A percentile compares a stretch with the other conserved stretches of the same genome.
These are phyloP conservation scores for Penicillium sp. DNA, from an alignment of 2,329 filamentous ascomycete species.

Conservation along the genomic window DNA sequence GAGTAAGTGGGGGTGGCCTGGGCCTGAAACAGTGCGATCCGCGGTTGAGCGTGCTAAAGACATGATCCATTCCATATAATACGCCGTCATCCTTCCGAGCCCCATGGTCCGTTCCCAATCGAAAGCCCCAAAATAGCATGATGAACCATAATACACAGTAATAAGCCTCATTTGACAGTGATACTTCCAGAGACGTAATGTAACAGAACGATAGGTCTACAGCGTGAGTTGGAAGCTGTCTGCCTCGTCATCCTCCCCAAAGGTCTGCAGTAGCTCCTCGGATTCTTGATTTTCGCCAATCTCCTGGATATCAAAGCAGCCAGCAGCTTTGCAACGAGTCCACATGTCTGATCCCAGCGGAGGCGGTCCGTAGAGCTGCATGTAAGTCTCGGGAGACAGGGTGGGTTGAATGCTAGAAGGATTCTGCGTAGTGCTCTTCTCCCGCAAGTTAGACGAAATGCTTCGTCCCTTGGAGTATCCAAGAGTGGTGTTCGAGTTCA, in stretches of 20 bases:
- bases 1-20: slow-evolving; percentile 19
- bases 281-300: slow-evolving; percentile 22
- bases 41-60: slow-evolving; percentile 19
- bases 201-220: slow-evolving; percentile 17
- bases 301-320: slow-evolving; percentile 35
- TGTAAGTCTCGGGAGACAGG: slow-evolving; percentile 44
- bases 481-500: slow-evolving; percentile 74
- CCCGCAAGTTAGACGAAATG: slow-evolving; percentile 32
- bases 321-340: slow-evolving; percentile 39
- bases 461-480: slow-evolving; percentile 76
- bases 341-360: slow-evolving; percentile 46
- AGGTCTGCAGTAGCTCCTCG: slow-evolving; percentile 31
- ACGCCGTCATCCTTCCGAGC: slow-evolving; percentile 16
- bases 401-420: slow-evolving; percentile 25
- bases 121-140: slow-evolving; percentile 4
- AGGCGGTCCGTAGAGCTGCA: slow-evolving; percentile 43
- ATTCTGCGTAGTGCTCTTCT: slow-evolving; percentile 26
- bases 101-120: slow-evolving; percentile 8
- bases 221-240: slow-evolving; percentile 42
- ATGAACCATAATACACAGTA: neutral
- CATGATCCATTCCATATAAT: slow-evolving; percentile 18
- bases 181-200: neutral
- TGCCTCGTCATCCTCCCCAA: slow-evolving; percentile 41
- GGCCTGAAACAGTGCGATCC: slow-evolving; percentile 30
- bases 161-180: neutral